Evolutionary conservation across 129 eudicot genomes (phyloP), one percentile per base, ranked within the genome.

Genomic region (Tagetes erecta): DNA sequence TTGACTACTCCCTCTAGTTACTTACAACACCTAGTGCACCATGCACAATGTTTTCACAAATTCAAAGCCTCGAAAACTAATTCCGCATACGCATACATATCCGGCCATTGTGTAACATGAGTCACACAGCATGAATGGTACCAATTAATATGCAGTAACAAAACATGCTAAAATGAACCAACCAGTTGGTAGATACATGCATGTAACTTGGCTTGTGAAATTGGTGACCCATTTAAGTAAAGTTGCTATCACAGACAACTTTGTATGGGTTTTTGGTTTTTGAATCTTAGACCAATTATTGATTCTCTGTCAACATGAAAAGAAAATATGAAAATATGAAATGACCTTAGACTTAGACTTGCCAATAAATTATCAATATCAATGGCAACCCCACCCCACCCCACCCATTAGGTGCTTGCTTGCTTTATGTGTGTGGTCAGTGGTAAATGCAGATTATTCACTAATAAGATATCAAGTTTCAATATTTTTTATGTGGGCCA

Each of bases 211-310:
- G 45, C 36, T 36, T 56, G 38, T 36, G 39, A 33, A 55, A 3
- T 66, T 65, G 36, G 50, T 64, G 1, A 52, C 49, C 49, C 49
- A 44, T 44, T 3, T 44, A 44, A 38, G 30, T 8, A 65, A 65
- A 72, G 78, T 72, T 63, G 55, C 13, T 69, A 58, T 69, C 76
- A 46, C 2, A 44, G 78, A 79, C 79, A 79, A 63, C 70, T 56
- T 45, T 72, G 12, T 38, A 67, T 79, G 83, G 83, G 83, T 79
- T 79, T 78, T 77, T 79, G 79, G 56, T 79, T 65, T 76, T 66
- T 79, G 79, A 12, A 72, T 72, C 83, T 70, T 72, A 65, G 78
- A 72, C 78, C 78, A 79, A 72, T 70, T 20, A 79, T 72, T 73
- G 78, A 79, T 79, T 73, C 82, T 52, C 63, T 79, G 72, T 71